Evolutionary conservation across 768 basidiomycete species (phyloP).

Genomic region (Leccinum fibrillosum): DNA sequence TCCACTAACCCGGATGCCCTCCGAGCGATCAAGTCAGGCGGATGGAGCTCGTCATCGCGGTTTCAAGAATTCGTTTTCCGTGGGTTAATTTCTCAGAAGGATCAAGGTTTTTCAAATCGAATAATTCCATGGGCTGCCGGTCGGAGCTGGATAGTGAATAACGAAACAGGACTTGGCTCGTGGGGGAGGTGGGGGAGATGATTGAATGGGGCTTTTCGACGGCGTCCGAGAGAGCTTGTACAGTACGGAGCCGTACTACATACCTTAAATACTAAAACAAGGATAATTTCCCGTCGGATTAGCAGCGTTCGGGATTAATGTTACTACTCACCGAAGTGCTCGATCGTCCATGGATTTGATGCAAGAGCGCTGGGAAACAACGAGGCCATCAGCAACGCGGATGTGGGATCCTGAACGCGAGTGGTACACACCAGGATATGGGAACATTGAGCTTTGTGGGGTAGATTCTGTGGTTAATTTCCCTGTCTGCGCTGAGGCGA

Average conservation of each 20-base stretch:
- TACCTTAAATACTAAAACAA: not conserved
- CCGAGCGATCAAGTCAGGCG: not conserved
- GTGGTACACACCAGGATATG: not conserved
- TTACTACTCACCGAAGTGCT: not conserved
- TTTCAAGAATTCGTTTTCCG: not conserved
- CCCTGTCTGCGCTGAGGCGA: not conserved
- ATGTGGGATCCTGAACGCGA: not conserved
- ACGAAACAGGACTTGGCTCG: not conserved
- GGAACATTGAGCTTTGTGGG: not conserved
- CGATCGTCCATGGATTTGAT: not conserved
- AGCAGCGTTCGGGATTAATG: not conserved
- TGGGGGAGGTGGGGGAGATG: not conserved
- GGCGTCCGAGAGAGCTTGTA: not conserved
- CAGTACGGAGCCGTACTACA: not conserved
- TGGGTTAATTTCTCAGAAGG: not conserved
- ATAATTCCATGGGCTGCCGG: not conserved
- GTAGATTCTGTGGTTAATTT: not conserved
- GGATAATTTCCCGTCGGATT: not conserved
- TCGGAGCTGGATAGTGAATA: not conserved
- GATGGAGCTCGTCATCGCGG: not conserved
- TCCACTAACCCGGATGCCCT: not conserved
- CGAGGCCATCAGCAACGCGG: not conserved
- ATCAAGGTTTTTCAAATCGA: not conserved
- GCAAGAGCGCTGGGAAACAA: not conserved
- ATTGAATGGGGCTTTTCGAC: not conserved